Evolutionary conservation across 331 rosid genomes (phyloP), one percentile per base, ranked within the genome.

Genomic region (Prunus yedoensis): DNA sequence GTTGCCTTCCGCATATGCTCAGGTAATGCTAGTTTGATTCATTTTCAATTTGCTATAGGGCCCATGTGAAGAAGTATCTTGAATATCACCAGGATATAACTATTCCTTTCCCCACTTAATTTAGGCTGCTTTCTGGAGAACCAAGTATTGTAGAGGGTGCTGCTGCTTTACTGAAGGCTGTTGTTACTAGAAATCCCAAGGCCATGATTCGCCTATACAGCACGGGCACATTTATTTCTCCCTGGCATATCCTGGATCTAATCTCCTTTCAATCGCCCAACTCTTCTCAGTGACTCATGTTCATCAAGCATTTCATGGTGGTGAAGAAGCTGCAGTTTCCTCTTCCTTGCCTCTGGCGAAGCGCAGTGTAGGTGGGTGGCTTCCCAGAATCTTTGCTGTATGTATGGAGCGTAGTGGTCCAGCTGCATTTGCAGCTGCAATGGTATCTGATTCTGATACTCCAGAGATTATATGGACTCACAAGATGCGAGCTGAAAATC

Each of bases 251-350:
- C 99, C 99, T 57, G 99, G 99, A 69, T 95, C 99, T 78, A 95
- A 95, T 88, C 91, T 95, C 73, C 89, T 89, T 82, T 89, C 97
- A 43, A 95, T 95, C 70, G 89, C 96, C 51, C 96, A 87, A 83
- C 96, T 95, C 58, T 92, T 92, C 86, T 87, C 99, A 18, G 87
- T 88, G 71, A 95, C 99, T 71, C 99, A 95, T 84, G 97, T 92
- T 68, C 94, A 95, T 80, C 99, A 95, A 90, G 99, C 99, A 72
- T 95, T 95, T 87, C 99, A 95, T 89, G 99, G 99, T 45, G 99
- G 99, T 4, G 99, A 92, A 85, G 99, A 95, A 80, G 99, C 99
- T 79, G 97, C 99, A 64, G 90, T 95, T 81, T 95, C 99, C n/a
- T 66, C 90, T 71, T 95, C 99, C 78, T 76, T 95, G 87, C 99